Conservation (phyloP, 2,329 filamentous ascomycete genomes). For the Alternaria triticimaculans region DNA sequence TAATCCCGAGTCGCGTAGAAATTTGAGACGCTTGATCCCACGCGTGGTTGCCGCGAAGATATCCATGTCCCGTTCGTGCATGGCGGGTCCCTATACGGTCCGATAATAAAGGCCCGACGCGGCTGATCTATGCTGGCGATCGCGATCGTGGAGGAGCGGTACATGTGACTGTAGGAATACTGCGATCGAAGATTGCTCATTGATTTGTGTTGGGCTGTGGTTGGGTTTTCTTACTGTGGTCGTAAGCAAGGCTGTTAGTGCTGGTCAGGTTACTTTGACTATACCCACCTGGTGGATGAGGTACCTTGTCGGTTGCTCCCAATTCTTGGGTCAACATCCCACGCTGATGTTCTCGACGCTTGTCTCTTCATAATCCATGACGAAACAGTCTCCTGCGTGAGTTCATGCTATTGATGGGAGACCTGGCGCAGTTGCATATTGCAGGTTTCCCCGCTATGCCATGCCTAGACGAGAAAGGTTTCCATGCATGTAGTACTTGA, state of each 20-base stretch:
- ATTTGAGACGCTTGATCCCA: neutral
- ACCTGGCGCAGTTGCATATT: neutral
- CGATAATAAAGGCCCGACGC: neutral
- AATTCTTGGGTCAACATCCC: neutral
- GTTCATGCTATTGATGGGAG: neutral
- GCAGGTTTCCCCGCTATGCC: neutral
- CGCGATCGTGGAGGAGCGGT: neutral
- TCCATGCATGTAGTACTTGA: neutral
- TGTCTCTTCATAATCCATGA: neutral
- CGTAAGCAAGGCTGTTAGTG: neutral
- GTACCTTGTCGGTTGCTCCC: neutral
- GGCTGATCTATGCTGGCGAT: neutral
- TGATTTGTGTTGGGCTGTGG: neutral
- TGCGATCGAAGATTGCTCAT: neutral
- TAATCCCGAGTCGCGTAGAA: neutral
- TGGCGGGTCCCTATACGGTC: neutral
- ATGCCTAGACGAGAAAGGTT: neutral
- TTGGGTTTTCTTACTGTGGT: neutral
- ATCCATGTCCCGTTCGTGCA: slow-evolving; percentile 2
- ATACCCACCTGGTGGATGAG: neutral
- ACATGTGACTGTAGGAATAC: neutral
- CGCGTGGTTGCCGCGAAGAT: neutral
- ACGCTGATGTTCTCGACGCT: neutral
- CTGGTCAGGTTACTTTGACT: neutral
- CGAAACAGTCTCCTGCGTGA: neutral